These are phyloP conservation scores for Chalaropsis ovoidea DNA, from an alignment of 2,329 filamentous ascomycete species.

Conservation along the genomic window DNA sequence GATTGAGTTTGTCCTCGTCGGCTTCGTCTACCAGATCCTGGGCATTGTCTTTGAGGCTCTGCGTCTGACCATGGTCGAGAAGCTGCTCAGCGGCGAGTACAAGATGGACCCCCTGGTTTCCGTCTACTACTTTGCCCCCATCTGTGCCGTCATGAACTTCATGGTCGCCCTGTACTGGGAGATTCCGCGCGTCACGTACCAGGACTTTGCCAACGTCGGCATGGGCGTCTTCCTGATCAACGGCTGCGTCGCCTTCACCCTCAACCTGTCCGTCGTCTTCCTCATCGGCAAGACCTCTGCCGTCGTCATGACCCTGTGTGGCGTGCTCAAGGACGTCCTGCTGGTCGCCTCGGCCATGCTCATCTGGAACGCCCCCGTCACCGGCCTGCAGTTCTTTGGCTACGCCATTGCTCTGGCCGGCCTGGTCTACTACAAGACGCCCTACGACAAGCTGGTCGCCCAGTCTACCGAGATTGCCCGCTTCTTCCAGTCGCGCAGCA, in stretches of 20 bases:
- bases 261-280: conserved; percentile 80
- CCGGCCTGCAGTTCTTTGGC: conserved; percentile 68
- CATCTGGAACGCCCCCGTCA: conserved; percentile 69
- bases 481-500: conserved; percentile 31
- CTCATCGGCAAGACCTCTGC: conserved; percentile 81
- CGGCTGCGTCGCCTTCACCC: conserved; percentile 65
- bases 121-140: conserved; percentile 80
- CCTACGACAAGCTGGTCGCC: conserved; percentile 63
- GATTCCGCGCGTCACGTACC: conserved; percentile 57
- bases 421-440: conserved; percentile 71
- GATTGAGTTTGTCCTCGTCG: conserved; percentile 78
- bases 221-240: conserved; percentile 63
- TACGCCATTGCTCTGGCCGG: conserved; percentile 70
- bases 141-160: conserved; percentile 74
- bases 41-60: conserved; percentile 75
- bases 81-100: conserved; percentile 71
- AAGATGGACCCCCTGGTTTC: conserved; percentile 89
- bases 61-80: conserved; percentile 75
- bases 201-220: conserved; percentile 63
- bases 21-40: conserved; percentile 67
- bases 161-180: conserved; percentile 64
- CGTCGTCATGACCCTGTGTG: conserved; percentile 74
- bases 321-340: conserved; percentile 80
- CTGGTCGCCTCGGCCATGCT: conserved; percentile 70
- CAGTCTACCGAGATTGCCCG: conserved; percentile 57